These are phyloP conservation scores for Sutorius eximius DNA, from an alignment of 1,284 basidiomycete genomes.

Conservation along the genomic window DNA sequence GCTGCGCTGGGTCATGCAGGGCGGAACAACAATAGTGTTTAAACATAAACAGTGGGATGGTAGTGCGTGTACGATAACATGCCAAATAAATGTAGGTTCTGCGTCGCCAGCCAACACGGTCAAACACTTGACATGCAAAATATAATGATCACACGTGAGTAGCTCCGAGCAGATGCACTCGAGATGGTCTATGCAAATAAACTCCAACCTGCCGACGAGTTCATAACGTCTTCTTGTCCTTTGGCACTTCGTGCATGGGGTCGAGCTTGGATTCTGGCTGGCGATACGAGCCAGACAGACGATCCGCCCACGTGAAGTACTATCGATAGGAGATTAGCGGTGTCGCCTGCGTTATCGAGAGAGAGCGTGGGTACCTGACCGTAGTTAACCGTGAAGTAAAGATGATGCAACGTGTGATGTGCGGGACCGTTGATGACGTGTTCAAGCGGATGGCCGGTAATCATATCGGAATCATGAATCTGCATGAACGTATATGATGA, in stretches of 20 bases:
- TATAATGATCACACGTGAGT: constrained; percentile 19
- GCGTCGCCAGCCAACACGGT: neutral
- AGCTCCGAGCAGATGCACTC: constrained; percentile 17
- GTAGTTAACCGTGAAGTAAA: constrained; percentile 97
- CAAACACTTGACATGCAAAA: neutral
- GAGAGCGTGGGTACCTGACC: constrained; percentile 46
- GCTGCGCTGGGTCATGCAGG: no score
- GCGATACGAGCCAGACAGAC: constrained; percentile 81
- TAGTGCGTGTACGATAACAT: neutral
- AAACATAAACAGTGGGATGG: no score
- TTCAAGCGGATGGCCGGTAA: constrained; percentile 90
- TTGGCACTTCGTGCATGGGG: constrained; percentile 73
- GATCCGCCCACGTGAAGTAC: constrained; percentile 98
- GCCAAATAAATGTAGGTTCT: neutral
- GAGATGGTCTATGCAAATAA: constrained; percentile 10
- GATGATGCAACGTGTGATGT: constrained; percentile 95
- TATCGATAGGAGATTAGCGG: constrained; percentile 31
- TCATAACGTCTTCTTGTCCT: constrained; percentile 36
- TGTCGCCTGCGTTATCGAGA: neutral
- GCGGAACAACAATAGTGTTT: no score
- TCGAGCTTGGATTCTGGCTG: constrained; percentile 84
- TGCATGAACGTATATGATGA: constrained; percentile 29
- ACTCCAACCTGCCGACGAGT: neutral
- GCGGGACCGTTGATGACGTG: constrained; percentile 95
- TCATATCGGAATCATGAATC: constrained; percentile 99